phyloP scores from a whole-genome alignment of 139 green algal genomes.

The Volvox africanus region DNA sequence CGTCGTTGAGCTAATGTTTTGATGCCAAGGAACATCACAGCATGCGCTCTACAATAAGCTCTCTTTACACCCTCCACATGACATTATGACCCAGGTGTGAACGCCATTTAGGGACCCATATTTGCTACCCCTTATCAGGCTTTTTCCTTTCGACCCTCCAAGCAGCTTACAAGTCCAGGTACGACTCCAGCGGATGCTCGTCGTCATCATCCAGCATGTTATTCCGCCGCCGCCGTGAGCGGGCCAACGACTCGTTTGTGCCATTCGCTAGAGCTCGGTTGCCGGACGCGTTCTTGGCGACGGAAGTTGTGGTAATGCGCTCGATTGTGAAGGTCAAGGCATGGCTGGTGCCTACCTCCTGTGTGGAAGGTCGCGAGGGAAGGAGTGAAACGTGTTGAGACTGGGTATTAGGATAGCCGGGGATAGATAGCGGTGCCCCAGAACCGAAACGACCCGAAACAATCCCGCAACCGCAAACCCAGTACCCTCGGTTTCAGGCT shows the following conservation, averaged over 20 bases:
- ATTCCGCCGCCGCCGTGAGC: not conserved
- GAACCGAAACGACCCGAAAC: not conserved
- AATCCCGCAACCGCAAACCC: no score
- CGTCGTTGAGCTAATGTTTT: no score
- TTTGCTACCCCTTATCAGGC: no score
- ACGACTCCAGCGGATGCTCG: not conserved
- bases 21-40: no score
- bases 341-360: slow-evolving; percentile 50
- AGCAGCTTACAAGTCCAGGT: not conserved
- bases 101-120: no score
- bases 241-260: not conserved
- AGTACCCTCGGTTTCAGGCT: no score
- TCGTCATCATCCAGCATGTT: not conserved
- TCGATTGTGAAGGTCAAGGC: slow-evolving; percentile 40
- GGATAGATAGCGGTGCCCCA: not conserved
- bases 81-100: no score
- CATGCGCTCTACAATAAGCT: no score
- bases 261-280: not conserved
- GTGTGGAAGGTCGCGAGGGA: not conserved
- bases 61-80: no score
- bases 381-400: not conserved
- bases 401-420: not conserved
- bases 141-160: not conserved
- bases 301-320: slow-evolving; percentile 24
- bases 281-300: not conserved